A percentile compares a stretch with the other conserved stretches of the same genome.
These are phyloP conservation scores for Alternaria triticimaculans DNA, from an alignment of 2,329 filamentous ascomycete genomes.

Conservation along the genomic window DNA sequence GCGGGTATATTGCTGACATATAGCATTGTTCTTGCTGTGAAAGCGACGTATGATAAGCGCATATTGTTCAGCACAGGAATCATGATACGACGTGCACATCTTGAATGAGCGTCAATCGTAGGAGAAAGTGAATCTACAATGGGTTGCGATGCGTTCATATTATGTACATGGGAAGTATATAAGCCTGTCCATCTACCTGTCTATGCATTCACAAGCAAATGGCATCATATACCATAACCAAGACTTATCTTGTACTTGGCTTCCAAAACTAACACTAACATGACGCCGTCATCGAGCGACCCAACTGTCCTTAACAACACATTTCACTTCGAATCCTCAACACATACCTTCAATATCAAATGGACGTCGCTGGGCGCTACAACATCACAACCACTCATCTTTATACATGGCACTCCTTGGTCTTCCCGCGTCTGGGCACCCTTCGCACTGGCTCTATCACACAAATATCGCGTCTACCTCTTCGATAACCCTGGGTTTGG, in stretches of 20 bases:
- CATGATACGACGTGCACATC: background rate
- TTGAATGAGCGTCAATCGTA: background rate
- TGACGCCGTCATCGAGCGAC: background rate
- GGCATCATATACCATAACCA: background rate
- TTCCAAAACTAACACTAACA: background rate
- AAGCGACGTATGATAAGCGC: background rate
- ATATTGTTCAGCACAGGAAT: background rate
- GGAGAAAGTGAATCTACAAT: background rate
- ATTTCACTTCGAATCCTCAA: constrained; percentile 18
- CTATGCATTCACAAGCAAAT: background rate
- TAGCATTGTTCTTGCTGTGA: background rate
- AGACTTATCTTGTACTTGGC: accelerated
- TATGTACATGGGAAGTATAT: background rate
- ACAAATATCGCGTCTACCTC: constrained; percentile 23
- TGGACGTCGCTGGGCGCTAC: constrained; percentile 20
- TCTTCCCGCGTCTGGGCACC: constrained; percentile 26
- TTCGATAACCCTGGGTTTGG: constrained; percentile 32
- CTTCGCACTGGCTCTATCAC: constrained; percentile 21
- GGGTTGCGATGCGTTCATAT: background rate
- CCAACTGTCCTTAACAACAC: background rate
- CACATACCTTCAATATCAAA: constrained; percentile 21
- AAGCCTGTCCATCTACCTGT: background rate
- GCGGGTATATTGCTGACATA: background rate
- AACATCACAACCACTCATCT: constrained; percentile 18
- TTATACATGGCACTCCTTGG: constrained; percentile 35